These are phyloP conservation scores for Tulasnella sp. DNA, from an alignment of 768 basidiomycete species.

Conservation along the genomic window DNA sequence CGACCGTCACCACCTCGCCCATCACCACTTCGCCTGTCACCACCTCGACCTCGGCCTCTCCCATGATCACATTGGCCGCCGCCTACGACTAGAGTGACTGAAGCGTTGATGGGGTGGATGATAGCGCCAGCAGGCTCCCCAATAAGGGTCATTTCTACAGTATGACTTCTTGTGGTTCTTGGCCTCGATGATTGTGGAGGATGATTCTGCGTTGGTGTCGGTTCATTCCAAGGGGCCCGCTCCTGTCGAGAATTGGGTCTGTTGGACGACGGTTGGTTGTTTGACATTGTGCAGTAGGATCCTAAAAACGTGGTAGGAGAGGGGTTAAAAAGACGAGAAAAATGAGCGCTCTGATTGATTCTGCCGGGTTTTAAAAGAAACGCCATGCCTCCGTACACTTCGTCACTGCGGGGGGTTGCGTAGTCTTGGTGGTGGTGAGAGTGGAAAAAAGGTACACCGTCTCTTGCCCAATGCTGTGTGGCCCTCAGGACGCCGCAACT, in stretches of 20 bases:
- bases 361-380: neutral
- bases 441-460: neutral
- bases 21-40: neutral
- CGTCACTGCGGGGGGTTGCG: neutral
- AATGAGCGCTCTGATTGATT: conserved; percentile 2
- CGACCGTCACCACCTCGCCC: neutral
- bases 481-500: neutral
- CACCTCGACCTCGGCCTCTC: neutral
- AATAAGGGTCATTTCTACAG: neutral
- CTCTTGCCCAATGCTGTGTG: conserved; percentile 5
- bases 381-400: neutral
- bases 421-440: neutral
- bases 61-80: neutral
- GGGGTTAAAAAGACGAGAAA: neutral
- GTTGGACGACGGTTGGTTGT: neutral
- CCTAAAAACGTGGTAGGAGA: neutral
- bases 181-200: neutral
- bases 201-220: neutral
- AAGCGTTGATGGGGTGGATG: neutral
- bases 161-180: neutral
- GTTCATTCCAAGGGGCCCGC: neutral
- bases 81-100: neutral
- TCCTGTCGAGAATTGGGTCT: neutral
- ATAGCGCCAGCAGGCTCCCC: neutral
- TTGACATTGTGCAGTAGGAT: neutral